phyloP scores from a whole-genome alignment of 345 rosid species.

The Gossypium sturtianum region DNA sequence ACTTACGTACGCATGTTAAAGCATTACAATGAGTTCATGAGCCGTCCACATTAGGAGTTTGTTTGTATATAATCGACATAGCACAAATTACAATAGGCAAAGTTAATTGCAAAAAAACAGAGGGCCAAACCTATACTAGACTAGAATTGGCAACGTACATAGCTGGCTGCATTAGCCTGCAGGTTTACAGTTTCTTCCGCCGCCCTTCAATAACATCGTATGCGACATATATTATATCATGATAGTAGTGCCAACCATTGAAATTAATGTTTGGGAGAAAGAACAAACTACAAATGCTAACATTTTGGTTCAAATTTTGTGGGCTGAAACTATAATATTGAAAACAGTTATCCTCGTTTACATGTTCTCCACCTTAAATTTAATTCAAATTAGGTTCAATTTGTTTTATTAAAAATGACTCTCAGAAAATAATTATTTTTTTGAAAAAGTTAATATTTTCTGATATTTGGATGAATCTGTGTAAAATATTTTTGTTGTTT shows the following conservation, averaged over 20 bases:
- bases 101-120: not conserved
- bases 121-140: not conserved
- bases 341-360: no score
- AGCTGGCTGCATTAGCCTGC: not conserved
- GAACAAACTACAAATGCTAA: no score
- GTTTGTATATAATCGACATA: not conserved
- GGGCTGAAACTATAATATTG: no score
- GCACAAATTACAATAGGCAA: not conserved
- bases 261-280: not conserved
- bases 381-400: no score
- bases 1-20: no score
- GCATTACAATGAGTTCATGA: not conserved
- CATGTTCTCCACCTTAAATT: no score
- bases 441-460: no score
- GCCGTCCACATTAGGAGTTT: not conserved
- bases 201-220: not conserved
- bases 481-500: no score
- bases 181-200: not conserved
- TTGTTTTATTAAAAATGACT: no score
- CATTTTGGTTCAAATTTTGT: no score
- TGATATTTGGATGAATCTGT: rapidly evolving
- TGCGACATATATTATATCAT: not conserved
- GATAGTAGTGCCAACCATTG: not conserved
- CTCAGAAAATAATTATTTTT: no score
- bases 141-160: not conserved